Base-by-base conservation (phyloP, 768 basidiomycete species). In the Goffeauzyma gilvescens region DNA sequence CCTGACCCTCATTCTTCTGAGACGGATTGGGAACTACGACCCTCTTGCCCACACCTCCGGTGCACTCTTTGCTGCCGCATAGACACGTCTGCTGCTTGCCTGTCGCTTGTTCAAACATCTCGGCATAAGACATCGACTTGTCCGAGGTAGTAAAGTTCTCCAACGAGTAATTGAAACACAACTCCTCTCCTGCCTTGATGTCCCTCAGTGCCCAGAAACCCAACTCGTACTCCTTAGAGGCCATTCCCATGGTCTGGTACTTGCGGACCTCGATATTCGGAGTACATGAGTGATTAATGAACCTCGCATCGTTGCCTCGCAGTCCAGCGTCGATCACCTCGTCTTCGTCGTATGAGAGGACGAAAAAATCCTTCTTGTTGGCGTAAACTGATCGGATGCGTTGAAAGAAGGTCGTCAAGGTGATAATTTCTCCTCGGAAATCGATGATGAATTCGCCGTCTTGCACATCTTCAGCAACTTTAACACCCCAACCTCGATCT, bases 281-380 rank as follows among this genome's bases (percentile, higher is more conserved):
- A 6, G 50, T 49, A 42, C 66, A 67, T 4, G 55, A 53, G 49
- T 66, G 66, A 47, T 67, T 67, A 47, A 65, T 60, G 50, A 63
- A 67, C n/a, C 66, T 45, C 3, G 65, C 63, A 20, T 58, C 58
- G 45, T 67, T 67, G 13, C 66, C 66, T 41, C 56, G 48, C 48
- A 59, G 49, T 12, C 65, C 61, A 9, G 66, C 60, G 53, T 67
- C 66, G 17, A 67, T 60, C 17, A 66, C 64, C 44, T 67, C 66
- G 38, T 63, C 60, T 33, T 54, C 58, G 35, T 62, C 63, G 40
- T 67, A 67, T n/a, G 60, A 60, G 10, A 67, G 49, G 9, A 64
- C 65, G 37, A 66, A 67, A 44, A 57, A 65, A 50, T 65, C 62
- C 38, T 55, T 50, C 9, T 51, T 38, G 7, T 50, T 51, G 18